Evolutionary conservation across 208 protist species (phyloP), one percentile per base, ranked within the genome.

Genomic region (Trypanosomatidae sp.): DNA sequence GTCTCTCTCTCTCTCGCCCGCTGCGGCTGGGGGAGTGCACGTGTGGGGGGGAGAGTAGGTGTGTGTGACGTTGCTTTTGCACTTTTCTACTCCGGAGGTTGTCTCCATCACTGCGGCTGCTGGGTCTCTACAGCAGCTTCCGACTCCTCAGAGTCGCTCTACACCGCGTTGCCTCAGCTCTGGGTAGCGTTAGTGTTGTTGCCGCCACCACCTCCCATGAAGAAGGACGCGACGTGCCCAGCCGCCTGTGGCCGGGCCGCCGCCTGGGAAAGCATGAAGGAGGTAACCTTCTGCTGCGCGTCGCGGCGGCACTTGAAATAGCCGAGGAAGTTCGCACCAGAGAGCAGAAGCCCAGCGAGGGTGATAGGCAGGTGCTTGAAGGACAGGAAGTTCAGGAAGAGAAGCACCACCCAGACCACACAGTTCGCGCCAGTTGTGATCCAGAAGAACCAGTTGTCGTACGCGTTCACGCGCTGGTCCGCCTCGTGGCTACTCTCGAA

Each of bases 371-470:
- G 70, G 53, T 75, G 71, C n/a, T 83, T 76, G 43, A 89, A 66
- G 64, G 80, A 87, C 50, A 95, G 66, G 3, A 97, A 46, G 71
- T 91, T 95, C 33, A 97, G 74, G n/a, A 97, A n/a, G 41, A 77
- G 69, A 15, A 97, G 59, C 39, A 95, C 44, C 43, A 84, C 30
- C 91, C 93, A 97, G 22, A 75, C 64, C 0, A 59, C 81, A 47
- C 71, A 81, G 72, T 95, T 88, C 36, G 73, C 85, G 12, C 58
- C 76, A 2, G 82, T 86, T 0, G 75, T 82, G 12, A 84, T 59
- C 90, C 91, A 98, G 80, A 97, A 98, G 68, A 94, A 92, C 86
- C 87, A 91, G 65, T 73, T 87, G 77, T 96, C 91, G 80, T 90
- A 95, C 36, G 78, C 39, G 68, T 95, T 89, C 19, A 97, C 91